phyloP scores from a whole-genome alignment of 176 grass and related monocot genomes.

The Pontederia crassipes region DNA sequence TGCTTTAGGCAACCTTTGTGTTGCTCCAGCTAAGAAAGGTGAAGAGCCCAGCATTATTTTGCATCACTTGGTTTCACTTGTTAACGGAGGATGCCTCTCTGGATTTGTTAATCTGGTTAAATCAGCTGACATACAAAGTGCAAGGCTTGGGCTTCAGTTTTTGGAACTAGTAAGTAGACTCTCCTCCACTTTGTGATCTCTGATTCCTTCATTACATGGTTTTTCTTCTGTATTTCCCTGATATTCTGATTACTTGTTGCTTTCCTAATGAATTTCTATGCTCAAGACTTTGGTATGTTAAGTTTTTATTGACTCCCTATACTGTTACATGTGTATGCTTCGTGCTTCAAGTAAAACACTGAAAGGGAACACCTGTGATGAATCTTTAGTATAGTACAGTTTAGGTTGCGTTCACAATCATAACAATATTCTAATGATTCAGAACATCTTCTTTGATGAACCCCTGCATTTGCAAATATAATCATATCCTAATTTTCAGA shows the following conservation, averaged over 20 bases:
- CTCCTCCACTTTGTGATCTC: background rate
- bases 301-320: too few relatives aligned
- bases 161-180: conserved; percentile 60
- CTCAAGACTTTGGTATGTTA: too few relatives aligned
- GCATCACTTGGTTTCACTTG: conserved; percentile 44
- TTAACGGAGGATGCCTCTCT: conserved; percentile 60
- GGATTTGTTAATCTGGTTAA: conserved; percentile 75
- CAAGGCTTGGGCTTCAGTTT: conserved; percentile 84
- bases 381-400: too few relatives aligned
- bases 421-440: too few relatives aligned
- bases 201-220: background rate
- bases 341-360: too few relatives aligned
- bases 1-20: conserved; percentile 75
- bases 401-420: too few relatives aligned
- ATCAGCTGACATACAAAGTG: conserved; percentile 76
- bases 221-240: background rate
- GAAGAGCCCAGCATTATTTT: conserved; percentile 44
- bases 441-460: too few relatives aligned
- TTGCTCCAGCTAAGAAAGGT: conserved; percentile 39
- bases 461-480: too few relatives aligned
- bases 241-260: background rate
- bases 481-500: too few relatives aligned
- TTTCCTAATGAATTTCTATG: background rate
- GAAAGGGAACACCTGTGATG: too few relatives aligned
- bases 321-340: too few relatives aligned